Conservation (phyloP, 805 yeast species). For the Clavispora santaluciae region DNA sequence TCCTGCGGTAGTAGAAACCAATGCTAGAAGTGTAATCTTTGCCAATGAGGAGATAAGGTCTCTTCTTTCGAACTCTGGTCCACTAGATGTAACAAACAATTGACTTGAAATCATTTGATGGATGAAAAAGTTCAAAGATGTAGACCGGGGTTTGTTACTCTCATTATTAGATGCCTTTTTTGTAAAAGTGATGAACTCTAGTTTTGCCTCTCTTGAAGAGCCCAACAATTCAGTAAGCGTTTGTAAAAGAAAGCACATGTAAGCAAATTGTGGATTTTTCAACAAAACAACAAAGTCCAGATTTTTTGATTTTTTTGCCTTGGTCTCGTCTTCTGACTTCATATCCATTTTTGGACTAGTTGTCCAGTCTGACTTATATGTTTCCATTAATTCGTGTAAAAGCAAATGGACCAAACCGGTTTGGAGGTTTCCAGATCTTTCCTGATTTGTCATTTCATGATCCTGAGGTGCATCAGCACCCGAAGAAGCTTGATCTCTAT, state of each 20-base stretch:
- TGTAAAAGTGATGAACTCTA: slow-evolving; percentile 76
- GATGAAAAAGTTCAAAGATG: slow-evolving; percentile 70
- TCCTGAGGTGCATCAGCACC: slow-evolving; percentile 10
- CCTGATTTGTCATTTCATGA: slow-evolving; percentile 26
- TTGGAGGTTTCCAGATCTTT: slow-evolving; percentile 8
- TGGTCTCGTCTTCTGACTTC: slow-evolving; percentile 1
- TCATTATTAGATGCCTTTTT: slow-evolving; percentile 42
- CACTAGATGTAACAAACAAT: slow-evolving; percentile 33
- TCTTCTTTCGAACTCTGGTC: slow-evolving; percentile 46
- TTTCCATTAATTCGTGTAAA: slow-evolving; percentile 58
- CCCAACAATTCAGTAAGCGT: slow-evolving; percentile 64
- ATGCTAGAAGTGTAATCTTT: slow-evolving; percentile 53
- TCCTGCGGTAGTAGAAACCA: slow-evolving; percentile 55
- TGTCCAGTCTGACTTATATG: slow-evolving; percentile 35
- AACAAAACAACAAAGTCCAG: slow-evolving; percentile 17
- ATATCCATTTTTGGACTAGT: slow-evolving; percentile 16
- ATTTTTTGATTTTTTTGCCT: slow-evolving; percentile 4
- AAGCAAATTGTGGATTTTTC: slow-evolving; percentile 55
- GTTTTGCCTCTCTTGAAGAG: slow-evolving; percentile 75
- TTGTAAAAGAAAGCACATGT: slow-evolving; percentile 65
- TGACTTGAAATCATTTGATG: slow-evolving; percentile 66
- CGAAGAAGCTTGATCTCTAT: slow-evolving; percentile 13
- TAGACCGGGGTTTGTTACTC: slow-evolving; percentile 61
- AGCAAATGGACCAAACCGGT: slow-evolving; percentile 63
- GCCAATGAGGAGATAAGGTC: slow-evolving; percentile 57